Base-by-base conservation (phyloP, 2,329 filamentous ascomycete genomes). In the Moelleriella libera region DNA sequence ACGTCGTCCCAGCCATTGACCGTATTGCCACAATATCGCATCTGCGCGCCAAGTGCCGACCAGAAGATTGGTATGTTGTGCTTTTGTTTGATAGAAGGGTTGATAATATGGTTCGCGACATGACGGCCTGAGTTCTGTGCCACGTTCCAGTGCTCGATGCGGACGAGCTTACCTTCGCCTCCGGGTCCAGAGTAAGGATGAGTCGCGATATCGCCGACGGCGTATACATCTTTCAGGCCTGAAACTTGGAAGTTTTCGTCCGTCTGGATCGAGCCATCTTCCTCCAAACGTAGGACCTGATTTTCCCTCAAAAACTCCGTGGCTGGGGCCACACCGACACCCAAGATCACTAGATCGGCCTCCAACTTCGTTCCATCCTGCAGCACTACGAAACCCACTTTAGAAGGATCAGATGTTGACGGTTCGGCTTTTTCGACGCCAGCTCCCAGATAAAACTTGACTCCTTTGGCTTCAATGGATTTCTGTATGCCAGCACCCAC, bases 111-210 rank as follows among this genome's bases (percentile, higher is more conserved):
- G 46, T 73, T 72, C 2, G 88, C 92, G 1, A 84, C 90, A 29
- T 76, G 75, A 42, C 90, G 85, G 3, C 92, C 92, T 2, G 86
- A 74, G 59, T 97, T 96, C 60, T 97, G 92, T 5, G 92, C 92
- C 3, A 98, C 92, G 65, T 96, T 90, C 92, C 92, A 98, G 63
- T 98, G 92, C 71, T 98, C 92, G 60, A 97, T 96, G 52, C 92
- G 83, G 1, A 84, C 78, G 14, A 75, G 74, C 43, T 73, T 74
- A 52, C 85, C 87, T 12, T 83, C 75, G 30, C 87, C 83, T 29
- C 86, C 88, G 0, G 92, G 92, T 1, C 92, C 92, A 62, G 87
- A 76, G 69, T 98, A 98, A 0, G 92, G 92, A 64, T 88, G 96
- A 0, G 85, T 89, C 10, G 92, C 89, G 52, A 98, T 97, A 62